phyloP scores from a whole-genome alignment of 371 early-diverging fungal species.

The Rhizopus sp. region DNA sequence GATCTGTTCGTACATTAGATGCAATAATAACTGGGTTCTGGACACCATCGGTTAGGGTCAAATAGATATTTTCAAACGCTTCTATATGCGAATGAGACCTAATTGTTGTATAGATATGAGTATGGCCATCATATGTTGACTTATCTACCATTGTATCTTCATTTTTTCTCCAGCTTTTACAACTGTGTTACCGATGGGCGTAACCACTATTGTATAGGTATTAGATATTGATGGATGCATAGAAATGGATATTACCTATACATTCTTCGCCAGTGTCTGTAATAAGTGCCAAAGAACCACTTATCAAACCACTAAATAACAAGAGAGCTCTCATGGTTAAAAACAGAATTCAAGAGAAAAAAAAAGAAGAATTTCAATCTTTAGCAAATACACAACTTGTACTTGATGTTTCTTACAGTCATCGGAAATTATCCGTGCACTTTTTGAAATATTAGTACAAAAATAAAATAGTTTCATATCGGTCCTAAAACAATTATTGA shows the following conservation, averaged over 20 bases:
- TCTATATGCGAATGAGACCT: conserved; percentile 23
- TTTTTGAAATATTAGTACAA: too few species aligned
- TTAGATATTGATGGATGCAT: background rate
- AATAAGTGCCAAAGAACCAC: background rate
- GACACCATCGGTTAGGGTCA: conserved; percentile 24
- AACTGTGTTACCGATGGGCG: conserved; percentile 30
- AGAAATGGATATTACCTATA: background rate
- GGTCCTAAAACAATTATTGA: too few species aligned
- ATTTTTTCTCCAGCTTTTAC: conserved; percentile 30
- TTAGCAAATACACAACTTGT: background rate
- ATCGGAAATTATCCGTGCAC: too few species aligned
- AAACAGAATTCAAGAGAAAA: background rate
- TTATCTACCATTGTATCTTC: conserved; percentile 19
- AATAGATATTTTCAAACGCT: conserved; percentile 16
- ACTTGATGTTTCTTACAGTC: too few species aligned
- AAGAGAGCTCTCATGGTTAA: conserved; percentile 1
- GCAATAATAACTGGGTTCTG: conserved; percentile 15
- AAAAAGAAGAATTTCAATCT: background rate
- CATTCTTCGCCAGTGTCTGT: conserved; percentile 1
- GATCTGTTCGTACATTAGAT: conserved; percentile 11
- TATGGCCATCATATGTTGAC: background rate
- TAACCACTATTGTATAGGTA: conserved; percentile 7
- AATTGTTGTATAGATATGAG: background rate
- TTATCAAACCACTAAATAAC: background rate
- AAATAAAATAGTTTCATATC: too few species aligned